Evolutionary conservation across 2,329 filamentous ascomycete genomes (phyloP).

Genomic region (Colletotrichum sp.): DNA sequence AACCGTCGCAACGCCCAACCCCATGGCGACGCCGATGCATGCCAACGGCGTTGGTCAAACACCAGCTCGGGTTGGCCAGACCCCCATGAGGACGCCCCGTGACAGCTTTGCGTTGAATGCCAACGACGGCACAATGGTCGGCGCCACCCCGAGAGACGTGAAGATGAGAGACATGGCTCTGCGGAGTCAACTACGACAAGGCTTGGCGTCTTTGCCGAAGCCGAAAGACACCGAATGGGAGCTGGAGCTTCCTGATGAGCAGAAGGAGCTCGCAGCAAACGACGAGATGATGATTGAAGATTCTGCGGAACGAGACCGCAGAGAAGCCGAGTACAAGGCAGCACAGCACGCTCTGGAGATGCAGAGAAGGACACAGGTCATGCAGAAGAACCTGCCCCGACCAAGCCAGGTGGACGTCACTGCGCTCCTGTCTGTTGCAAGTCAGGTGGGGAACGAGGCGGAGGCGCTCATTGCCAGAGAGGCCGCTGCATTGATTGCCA

Average conservation of each 20-base stretch:
- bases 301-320: constrained; percentile 76
- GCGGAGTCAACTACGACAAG: constrained; percentile 70
- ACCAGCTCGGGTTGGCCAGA: constrained; percentile 72
- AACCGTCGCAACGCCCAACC: constrained; percentile 88
- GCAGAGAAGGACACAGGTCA: constrained; percentile 85
- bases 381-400: constrained; percentile 82
- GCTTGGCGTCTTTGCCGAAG: constrained; percentile 84
- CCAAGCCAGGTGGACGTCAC: constrained; percentile 75
- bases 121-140: constrained; percentile 69
- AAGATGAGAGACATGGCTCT: constrained; percentile 72
- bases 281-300: constrained; percentile 59
- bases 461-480: constrained; percentile 76
- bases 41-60: constrained; percentile 70
- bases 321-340: constrained; percentile 75
- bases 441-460: constrained; percentile 65
- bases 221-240: constrained; percentile 96
- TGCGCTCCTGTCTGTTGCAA: constrained; percentile 64
- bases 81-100: constrained; percentile 85
- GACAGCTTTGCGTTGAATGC: constrained; percentile 87
- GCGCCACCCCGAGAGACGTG: constrained; percentile 78
- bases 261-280: constrained; percentile 58
- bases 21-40: constrained; percentile 85
- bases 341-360: constrained; percentile 79
- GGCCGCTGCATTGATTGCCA: constrained; percentile 77
- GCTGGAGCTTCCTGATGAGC: constrained; percentile 86